phyloP scores from a whole-genome alignment of 148 eudicot species.

The Chenopodium quinoa region DNA sequence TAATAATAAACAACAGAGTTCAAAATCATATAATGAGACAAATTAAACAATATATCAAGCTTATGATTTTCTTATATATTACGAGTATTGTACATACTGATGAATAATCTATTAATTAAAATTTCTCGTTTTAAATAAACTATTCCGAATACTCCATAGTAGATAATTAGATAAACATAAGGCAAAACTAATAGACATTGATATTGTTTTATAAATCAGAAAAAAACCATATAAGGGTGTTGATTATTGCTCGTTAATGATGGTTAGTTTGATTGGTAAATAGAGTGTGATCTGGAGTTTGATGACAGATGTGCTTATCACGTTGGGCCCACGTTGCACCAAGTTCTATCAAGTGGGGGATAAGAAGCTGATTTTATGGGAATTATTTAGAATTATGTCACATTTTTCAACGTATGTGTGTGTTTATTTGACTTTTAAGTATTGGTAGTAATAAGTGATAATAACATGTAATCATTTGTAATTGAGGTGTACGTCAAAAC shows the following conservation, averaged over 20 bases:
- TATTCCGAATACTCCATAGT: no score
- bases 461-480: neutral
- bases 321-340: constrained; percentile 8
- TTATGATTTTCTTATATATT: no score
- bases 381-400: neutral
- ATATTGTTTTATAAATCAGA: no score
- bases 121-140: no score
- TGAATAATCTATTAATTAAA: no score
- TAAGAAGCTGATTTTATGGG: neutral
- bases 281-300: neutral
- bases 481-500: neutral
- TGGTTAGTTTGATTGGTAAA: constrained; percentile 13
- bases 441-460: neutral
- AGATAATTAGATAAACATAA: no score
- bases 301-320: constrained; percentile 16
- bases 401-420: neutral
- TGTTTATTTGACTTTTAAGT: neutral
- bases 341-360: constrained; percentile 1
- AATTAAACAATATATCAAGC: no score
- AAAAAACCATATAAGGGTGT: constrained; percentile 4
- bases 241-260: neutral
- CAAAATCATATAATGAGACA: no score
- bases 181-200: no score
- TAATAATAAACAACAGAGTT: no score
- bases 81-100: no score